These are phyloP conservation scores for Ambrosiella cleistominuta DNA, from an alignment of 2,329 filamentous ascomycete species.

Conservation along the genomic window DNA sequence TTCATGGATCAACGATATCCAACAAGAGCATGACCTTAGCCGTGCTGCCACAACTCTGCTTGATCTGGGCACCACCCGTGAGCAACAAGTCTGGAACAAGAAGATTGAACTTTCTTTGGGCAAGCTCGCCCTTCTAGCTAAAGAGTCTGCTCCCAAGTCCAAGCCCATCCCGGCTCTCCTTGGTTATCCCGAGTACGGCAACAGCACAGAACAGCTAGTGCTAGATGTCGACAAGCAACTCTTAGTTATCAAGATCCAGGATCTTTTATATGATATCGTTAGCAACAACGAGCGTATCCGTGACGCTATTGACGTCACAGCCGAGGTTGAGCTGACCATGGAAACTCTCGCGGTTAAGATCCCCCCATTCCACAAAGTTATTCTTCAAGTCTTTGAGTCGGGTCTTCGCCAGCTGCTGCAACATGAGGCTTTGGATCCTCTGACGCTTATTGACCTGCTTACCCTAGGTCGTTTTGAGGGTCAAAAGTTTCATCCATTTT, in stretches of 20 bases:
- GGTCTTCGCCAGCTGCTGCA: slow-evolving; percentile 52
- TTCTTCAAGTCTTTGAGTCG: slow-evolving; percentile 55
- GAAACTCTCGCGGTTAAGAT: slow-evolving; percentile 42
- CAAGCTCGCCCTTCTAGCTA: slow-evolving; percentile 62
- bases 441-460: slow-evolving; percentile 53
- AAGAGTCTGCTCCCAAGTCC: slow-evolving; percentile 23
- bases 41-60: slow-evolving; percentile 56
- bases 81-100: slow-evolving; percentile 77
- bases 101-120: slow-evolving; percentile 81
- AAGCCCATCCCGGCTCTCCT: slow-evolving; percentile 15
- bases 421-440: slow-evolving; percentile 51
- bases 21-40: slow-evolving; percentile 55
- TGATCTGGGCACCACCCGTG: slow-evolving; percentile 49
- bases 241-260: slow-evolving; percentile 60
- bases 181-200: slow-evolving; percentile 16
- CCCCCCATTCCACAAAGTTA: slow-evolving; percentile 42
- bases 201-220: slow-evolving; percentile 25
- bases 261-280: slow-evolving; percentile 56
- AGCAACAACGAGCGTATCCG: slow-evolving; percentile 38
- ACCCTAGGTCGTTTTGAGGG: slow-evolving; percentile 42
- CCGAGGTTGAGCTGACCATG: slow-evolving; percentile 59
- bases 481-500: slow-evolving; percentile 42
- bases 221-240: slow-evolving; percentile 44
- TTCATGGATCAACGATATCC: slow-evolving; percentile 88
- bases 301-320: slow-evolving; percentile 60